Percentiles rank a stretch among this genome's conserved stretches.
phyloP scores from a whole-genome alignment of 306 rosid genomes.

The Pyrus betulifolia region DNA sequence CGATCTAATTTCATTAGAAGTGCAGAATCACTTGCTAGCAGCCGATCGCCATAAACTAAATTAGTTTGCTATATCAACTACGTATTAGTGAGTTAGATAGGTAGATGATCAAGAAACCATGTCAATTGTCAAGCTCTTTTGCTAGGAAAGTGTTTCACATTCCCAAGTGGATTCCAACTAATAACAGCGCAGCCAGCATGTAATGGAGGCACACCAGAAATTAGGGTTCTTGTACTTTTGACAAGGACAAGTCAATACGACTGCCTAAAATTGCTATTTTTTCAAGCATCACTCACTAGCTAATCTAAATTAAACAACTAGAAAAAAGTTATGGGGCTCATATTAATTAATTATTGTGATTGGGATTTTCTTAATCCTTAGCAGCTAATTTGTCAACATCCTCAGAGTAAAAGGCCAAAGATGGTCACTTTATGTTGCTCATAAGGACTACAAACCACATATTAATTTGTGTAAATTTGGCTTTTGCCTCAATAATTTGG shows the following conservation, averaged over 20 bases:
- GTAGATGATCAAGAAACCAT: background rate
- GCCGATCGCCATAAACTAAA: background rate
- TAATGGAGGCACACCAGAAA: conserved; percentile 29
- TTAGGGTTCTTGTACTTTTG: background rate
- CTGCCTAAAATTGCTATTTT: background rate
- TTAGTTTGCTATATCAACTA: background rate
- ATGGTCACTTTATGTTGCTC: conserved; percentile 24
- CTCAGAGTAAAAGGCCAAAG: conserved; percentile 11
- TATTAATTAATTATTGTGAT: too few species aligned
- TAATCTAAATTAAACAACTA: background rate
- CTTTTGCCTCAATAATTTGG: background rate
- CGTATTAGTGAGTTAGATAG: background rate
- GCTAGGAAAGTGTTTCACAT: conserved; percentile 12
- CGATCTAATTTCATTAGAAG: background rate
- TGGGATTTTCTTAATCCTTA: background rate
- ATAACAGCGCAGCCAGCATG: conserved; percentile 6
- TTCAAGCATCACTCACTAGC: background rate
- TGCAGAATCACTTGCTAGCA: background rate
- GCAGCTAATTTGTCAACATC: conserved; percentile 42
- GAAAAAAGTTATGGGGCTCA: background rate
- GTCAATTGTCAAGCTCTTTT: conserved; percentile 13
- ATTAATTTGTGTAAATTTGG: background rate
- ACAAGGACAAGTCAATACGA: conserved; percentile 30
- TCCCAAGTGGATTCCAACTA: conserved; percentile 32
- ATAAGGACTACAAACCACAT: conserved; percentile 9